phyloP scores from a whole-genome alignment of 2,329 filamentous ascomycete genomes.

The Cladobotryum protrusum region DNA sequence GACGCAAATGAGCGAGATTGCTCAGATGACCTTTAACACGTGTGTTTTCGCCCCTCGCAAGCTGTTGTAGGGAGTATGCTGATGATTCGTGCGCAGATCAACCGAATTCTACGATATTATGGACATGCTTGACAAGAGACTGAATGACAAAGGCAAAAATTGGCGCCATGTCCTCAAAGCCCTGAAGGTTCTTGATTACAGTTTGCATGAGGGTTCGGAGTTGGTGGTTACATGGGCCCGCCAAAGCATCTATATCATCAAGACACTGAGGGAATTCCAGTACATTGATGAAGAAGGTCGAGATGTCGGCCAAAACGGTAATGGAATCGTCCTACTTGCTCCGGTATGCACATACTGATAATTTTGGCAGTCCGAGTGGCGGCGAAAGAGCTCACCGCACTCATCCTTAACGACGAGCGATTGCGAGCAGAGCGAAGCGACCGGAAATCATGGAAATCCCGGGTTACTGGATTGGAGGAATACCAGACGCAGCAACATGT shows the following conservation, averaged over 20 bases:
- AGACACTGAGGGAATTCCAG: slow-evolving; percentile 93
- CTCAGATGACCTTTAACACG: slow-evolving; percentile 96
- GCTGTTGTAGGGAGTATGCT: neutral
- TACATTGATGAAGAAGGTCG: slow-evolving; percentile 93
- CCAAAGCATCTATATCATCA: slow-evolving; percentile 98
- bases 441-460: slow-evolving; percentile 92
- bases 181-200: slow-evolving; percentile 95
- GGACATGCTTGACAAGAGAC: slow-evolving; percentile 97
- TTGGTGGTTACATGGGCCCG: slow-evolving; percentile 95
- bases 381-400: slow-evolving; percentile 87
- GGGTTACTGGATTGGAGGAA: slow-evolving; percentile 89
- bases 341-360: slow-evolving; percentile 13
- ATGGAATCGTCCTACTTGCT: slow-evolving; percentile 22
- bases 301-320: slow-evolving; percentile 96
- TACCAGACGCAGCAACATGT: slow-evolving; percentile 43
- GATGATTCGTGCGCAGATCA: slow-evolving; percentile 49
- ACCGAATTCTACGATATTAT: slow-evolving; percentile 99
- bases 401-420: slow-evolving; percentile 91
- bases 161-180: slow-evolving; percentile 98
- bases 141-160: slow-evolving; percentile 99
- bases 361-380: slow-evolving; percentile 71
- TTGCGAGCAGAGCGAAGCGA: slow-evolving; percentile 85
- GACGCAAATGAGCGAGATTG: slow-evolving; percentile 97
- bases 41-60: slow-evolving; percentile 41
- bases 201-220: slow-evolving; percentile 93